Evolutionary conservation across 441 rosid species (phyloP).

Genomic region (Viola pubescens): DNA sequence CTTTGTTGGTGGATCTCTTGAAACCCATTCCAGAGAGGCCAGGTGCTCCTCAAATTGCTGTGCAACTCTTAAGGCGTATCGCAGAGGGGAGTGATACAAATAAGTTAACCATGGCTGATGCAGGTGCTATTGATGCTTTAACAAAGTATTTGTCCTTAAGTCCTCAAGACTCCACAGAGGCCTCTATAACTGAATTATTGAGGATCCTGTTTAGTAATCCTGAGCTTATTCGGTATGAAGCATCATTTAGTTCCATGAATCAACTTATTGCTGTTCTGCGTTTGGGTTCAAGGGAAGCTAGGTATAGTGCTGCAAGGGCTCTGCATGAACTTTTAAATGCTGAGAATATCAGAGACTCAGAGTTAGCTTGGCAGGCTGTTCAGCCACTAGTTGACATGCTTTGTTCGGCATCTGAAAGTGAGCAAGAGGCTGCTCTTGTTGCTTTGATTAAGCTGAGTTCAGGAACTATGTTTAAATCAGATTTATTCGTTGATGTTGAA

Average conservation of each 20-base stretch:
- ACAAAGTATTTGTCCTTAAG: slow-evolving; percentile 70
- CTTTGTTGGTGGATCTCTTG: slow-evolving; percentile 83
- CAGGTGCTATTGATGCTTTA: slow-evolving; percentile 80
- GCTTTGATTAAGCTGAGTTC: slow-evolving; percentile 63
- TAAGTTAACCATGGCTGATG: slow-evolving; percentile 71
- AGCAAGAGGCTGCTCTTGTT: slow-evolving; percentile 58
- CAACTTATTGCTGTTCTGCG: slow-evolving; percentile 70
- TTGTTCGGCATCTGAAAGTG: slow-evolving; percentile 55
- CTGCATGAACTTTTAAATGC: slow-evolving; percentile 61
- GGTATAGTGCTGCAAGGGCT: slow-evolving; percentile 73
- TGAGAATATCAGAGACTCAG: slow-evolving; percentile 66
- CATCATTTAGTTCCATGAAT: slow-evolving; percentile 56
- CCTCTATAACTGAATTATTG: slow-evolving; percentile 51
- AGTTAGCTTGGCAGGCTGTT: slow-evolving; percentile 63
- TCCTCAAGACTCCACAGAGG: slow-evolving; percentile 75
- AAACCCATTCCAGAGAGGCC: slow-evolving; percentile 90
- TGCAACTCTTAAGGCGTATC: slow-evolving; percentile 53
- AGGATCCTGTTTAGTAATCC: slow-evolving; percentile 54
- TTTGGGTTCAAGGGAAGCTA: slow-evolving; percentile 57
- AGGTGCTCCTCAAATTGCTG: slow-evolving; percentile 56
- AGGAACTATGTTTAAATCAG: slow-evolving; percentile 43
- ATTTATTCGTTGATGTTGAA: slow-evolving; percentile 42
- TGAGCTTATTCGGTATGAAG: slow-evolving; percentile 56
- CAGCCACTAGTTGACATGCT: slow-evolving; percentile 80
- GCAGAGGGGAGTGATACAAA: slow-evolving; percentile 62